phyloP scores from a whole-genome alignment of 257 asterid species.

The Solanum commersonii region DNA sequence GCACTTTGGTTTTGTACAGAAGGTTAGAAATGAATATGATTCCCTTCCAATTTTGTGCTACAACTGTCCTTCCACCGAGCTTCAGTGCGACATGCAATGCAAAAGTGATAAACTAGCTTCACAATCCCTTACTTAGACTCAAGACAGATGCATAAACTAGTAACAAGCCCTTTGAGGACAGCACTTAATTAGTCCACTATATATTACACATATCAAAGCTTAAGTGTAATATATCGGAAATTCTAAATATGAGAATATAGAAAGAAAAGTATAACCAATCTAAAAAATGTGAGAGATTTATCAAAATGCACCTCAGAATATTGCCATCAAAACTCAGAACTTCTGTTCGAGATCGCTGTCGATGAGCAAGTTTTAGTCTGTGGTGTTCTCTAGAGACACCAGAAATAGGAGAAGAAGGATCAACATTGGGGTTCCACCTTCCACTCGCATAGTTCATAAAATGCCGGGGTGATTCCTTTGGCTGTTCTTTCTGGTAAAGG shows the following conservation, averaged over 20 bases:
- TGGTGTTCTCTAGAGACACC: constrained; percentile 85
- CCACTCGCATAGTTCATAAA: constrained; percentile 97
- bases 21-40: neutral
- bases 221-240: neutral
- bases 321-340: constrained; percentile 95
- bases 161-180: neutral
- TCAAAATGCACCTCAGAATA: constrained; percentile 63
- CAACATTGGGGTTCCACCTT: constrained; percentile 87
- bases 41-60: neutral
- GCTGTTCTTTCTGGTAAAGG: constrained; percentile 87
- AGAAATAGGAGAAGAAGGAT: constrained; percentile 97
- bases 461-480: constrained; percentile 46
- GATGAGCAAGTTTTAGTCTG: constrained; percentile 77
- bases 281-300: neutral
- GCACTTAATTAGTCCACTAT: neutral
- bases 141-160: neutral
- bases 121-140: neutral
- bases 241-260: neutral
- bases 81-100: neutral
- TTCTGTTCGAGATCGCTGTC: constrained; percentile 80
- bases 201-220: neutral
- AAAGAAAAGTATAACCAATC: neutral
- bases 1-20: neutral
- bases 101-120: neutral
- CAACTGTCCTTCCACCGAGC: neutral